Percentiles rank a stretch among this genome's conserved stretches.
Evolutionary conservation across 176 grass and related monocot species (phyloP).

Genomic region (Zea mays): Zm-B73-REFERENCE-NAM-5.0 NC_050099.1:171799501-171800000

Average conservation of each 20-base stretch:
- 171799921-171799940: constrained; percentile 90
- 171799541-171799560: constrained; percentile 35
- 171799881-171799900: constrained; percentile 71
- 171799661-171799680: not conserved
- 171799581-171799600: too few species aligned
- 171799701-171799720: not conserved
- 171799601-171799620: too few species aligned
- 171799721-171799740: not conserved
- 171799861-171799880: constrained; percentile 12
- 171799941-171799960: constrained; percentile 80
- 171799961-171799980: constrained; percentile 35
- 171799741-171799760: not conserved
- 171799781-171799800: not conserved
- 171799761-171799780: not conserved
- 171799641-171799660: not conserved
- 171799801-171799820: not conserved
- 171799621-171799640: not conserved
- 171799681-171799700: not conserved
- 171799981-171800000: not conserved
- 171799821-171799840: not conserved
- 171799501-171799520: constrained; percentile 77
- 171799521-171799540: constrained; percentile 89
- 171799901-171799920: constrained; percentile 84
- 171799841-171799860: not conserved
- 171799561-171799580: too few species aligned